A percentile compares a stretch with the other conserved stretches of the same genome.
phyloP scores from a whole-genome alignment of 2,329 filamentous ascomycete genomes.

The Emmonsia crescens region DNA sequence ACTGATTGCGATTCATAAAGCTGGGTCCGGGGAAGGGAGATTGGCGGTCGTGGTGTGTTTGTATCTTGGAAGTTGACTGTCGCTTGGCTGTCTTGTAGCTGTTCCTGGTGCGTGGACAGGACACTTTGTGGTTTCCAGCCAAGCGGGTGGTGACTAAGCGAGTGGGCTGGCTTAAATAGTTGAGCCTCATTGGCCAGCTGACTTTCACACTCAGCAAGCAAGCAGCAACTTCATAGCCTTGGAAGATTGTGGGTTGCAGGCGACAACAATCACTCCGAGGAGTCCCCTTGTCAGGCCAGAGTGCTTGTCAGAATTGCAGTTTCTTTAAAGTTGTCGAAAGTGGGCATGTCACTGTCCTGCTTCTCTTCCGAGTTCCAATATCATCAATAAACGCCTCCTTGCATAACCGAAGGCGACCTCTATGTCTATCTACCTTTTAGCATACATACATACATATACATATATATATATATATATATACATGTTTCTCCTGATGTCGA shows the following conservation, averaged over 20 bases:
- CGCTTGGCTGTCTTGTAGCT: slow-evolving; percentile 1
- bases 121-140: slow-evolving; percentile 24
- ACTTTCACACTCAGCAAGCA: neutral
- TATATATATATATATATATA: neutral
- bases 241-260: too few relatives aligned
- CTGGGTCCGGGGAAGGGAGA: slow-evolving; percentile 6
- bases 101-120: slow-evolving; percentile 23
- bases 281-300: neutral
- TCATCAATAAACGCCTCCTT: neutral
- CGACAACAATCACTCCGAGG: too few relatives aligned
- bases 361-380: neutral
- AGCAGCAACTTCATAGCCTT: neutral
- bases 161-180: slow-evolving; percentile 20
- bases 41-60: slow-evolving; percentile 10
- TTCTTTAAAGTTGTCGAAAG: neutral
- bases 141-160: slow-evolving; percentile 21
- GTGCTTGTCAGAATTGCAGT: neutral
- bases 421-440: neutral
- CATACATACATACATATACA: neutral
- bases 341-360: neutral
- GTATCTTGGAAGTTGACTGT: neutral
- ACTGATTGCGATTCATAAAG: slow-evolving; percentile 22
- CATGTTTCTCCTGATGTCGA: neutral
- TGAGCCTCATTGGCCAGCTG: slow-evolving; percentile 20
- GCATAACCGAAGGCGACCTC: neutral